Evolutionary conservation across 768 basidiomycete genomes (phyloP).

Genomic region (Leccinum variicolor): DNA sequence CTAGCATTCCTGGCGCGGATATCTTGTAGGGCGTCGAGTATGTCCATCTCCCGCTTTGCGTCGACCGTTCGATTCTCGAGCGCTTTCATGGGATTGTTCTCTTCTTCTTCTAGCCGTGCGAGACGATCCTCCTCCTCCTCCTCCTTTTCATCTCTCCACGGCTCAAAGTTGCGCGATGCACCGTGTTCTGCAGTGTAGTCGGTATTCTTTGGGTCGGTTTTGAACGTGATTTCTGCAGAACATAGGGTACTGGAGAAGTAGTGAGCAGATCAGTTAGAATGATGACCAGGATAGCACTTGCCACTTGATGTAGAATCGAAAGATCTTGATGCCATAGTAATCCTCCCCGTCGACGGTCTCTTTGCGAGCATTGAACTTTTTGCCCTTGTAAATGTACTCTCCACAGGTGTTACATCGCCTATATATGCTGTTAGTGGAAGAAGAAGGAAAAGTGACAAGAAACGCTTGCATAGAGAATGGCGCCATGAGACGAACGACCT

Average conservation of each 20-base stretch:
- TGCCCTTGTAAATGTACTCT: slow-evolving; percentile 99
- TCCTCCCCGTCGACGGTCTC: slow-evolving; percentile 98
- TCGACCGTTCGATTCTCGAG: slow-evolving; percentile 91
- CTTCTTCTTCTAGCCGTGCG: slow-evolving; percentile 84
- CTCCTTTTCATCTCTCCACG: slow-evolving; percentile 84
- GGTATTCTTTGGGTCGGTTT: slow-evolving; percentile 98
- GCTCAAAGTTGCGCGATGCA: slow-evolving; percentile 96
- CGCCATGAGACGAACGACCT: slow-evolving; percentile 98
- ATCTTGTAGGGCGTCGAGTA: slow-evolving; percentile 93
- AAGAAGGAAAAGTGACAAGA: background rate
- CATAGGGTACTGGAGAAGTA: slow-evolving; percentile 69
- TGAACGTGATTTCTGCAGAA: slow-evolving; percentile 98
- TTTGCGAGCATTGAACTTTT: slow-evolving; percentile 99
- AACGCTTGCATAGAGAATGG: slow-evolving; percentile 89
- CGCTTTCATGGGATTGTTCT: slow-evolving; percentile 96
- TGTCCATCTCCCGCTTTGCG: slow-evolving; percentile 97
- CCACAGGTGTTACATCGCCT: slow-evolving; percentile 96
- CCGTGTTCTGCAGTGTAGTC: slow-evolving; percentile 94
- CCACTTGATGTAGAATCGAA: slow-evolving; percentile 93
- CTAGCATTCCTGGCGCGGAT: slow-evolving; percentile 84
- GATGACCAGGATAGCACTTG: slow-evolving; percentile 30
- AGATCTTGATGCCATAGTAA: slow-evolving; percentile 97
- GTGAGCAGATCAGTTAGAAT: slow-evolving; percentile 11
- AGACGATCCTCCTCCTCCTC: slow-evolving; percentile 82
- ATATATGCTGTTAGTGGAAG: slow-evolving; percentile 6